Base-by-base conservation (phyloP, 2,329 filamentous ascomycete species). In the Xylaria arbuscula region DNA sequence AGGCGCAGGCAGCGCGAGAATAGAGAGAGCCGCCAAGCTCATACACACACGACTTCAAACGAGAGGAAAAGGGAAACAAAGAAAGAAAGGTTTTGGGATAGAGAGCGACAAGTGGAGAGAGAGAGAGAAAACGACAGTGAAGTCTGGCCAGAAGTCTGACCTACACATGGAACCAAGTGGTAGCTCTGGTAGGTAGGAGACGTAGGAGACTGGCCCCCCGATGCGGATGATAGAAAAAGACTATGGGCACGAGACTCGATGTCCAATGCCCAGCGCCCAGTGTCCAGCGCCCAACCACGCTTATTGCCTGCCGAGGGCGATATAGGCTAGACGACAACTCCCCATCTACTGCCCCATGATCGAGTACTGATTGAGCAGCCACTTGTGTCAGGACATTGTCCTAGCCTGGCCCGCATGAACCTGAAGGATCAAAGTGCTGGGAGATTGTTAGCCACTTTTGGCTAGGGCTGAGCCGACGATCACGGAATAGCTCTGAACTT, bases 341-440 rank as follows among this genome's bases (percentile, higher is more conserved):
- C 28, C 28, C 28, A 28, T 28, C 28, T 28, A 28, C 28, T 28
- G 28, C 51, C 3, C 40, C 32, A 40, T 51, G 22, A 22, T 40
- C 36, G 24, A 56, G 28, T 45, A 7, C 9, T 24, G n/a, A n/a
- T 38, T 36, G 24, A 57, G 32, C 10, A 10, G 15, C 36, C 34
- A 40, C 48, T 19, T 24, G 32, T 56, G 56, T 60, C 50, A 48
- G 55, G 55, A 54, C 36, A 36, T 38, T 32, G 40, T 17, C 10
- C 15, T 36, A 24, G 32, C 32, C 54, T 38, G 22, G 40, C 17
- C n/a, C 22, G 63, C 63, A 63, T 69, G 32, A 59, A 63, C 3
- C 47, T 48, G 62, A 59, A 70, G 68, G 68, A 70, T 68, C 53
- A 17, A 10, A 58, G 68, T 70, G 64, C 68, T 62, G 36, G 64